Conservation (phyloP, 139 green algal species). For the Raphidocelis subcapitata region DNA sequence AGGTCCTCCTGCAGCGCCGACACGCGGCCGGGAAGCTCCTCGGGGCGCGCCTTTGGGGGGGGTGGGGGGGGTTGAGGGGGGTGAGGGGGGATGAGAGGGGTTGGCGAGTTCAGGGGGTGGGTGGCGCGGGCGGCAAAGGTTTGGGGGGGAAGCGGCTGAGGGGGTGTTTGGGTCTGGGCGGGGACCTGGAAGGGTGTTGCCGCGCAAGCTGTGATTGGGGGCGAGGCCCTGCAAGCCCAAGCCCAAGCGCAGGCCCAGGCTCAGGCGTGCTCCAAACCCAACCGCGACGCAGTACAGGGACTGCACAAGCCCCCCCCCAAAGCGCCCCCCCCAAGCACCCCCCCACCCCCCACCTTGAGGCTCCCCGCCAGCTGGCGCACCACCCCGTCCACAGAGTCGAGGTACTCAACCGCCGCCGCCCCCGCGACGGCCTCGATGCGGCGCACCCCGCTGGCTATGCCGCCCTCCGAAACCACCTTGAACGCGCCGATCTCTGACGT, state of each 20-base stretch:
- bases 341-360: conserved; percentile 46
- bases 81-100: neutral
- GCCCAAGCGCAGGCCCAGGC: too few species aligned
- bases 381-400: conserved; percentile 56
- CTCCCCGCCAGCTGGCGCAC: conserved; percentile 50
- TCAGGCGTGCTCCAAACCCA: neutral
- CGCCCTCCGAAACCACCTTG: conserved; percentile 79
- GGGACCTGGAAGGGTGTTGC: too few species aligned
- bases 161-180: too few species aligned
- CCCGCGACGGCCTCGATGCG: conserved; percentile 90
- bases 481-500: conserved; percentile 76
- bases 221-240: too few species aligned
- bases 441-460: conserved; percentile 85
- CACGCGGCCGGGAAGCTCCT: conserved; percentile 60
- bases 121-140: too few species aligned
- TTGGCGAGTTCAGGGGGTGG: too few species aligned
- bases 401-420: conserved; percentile 70
- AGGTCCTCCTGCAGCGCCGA: conserved; percentile 64
- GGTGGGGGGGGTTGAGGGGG: neutral
- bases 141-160: too few species aligned
- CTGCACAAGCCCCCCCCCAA: neutral
- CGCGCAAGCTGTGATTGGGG: too few species aligned
- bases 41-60: conserved; percentile 6
- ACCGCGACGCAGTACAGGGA: neutral
- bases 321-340: too few species aligned